Percentiles rank a stretch among this genome's conserved stretches.
These are phyloP conservation scores for Leccinum aurantiacum DNA, from an alignment of 768 basidiomycete species.

Conservation along the genomic window DNA sequence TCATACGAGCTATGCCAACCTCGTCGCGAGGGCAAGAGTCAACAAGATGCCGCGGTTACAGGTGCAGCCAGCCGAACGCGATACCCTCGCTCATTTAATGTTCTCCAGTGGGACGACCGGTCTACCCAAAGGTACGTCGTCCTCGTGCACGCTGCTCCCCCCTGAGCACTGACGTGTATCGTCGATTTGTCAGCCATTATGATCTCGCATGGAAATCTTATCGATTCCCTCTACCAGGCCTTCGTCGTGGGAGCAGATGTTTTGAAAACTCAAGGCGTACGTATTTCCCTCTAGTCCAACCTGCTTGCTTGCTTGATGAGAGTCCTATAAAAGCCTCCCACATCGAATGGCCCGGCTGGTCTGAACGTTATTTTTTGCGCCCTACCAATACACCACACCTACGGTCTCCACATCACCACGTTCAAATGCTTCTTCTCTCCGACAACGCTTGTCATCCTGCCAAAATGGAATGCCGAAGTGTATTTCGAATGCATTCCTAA, in stretches of 20 bases:
- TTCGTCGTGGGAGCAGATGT: slow-evolving; percentile 32
- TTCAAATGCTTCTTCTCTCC: slow-evolving; percentile 51
- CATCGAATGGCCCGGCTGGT: slow-evolving; percentile 42
- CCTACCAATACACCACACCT: slow-evolving; percentile 68
- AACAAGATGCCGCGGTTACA: slow-evolving; percentile 41
- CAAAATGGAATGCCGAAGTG: slow-evolving; percentile 56
- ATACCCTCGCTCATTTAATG: slow-evolving; percentile 66
- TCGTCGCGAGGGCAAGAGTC: slow-evolving; percentile 41
- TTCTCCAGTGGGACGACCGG: slow-evolving; percentile 83
- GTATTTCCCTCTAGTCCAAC: slow-evolving; percentile 9
- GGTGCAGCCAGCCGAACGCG: slow-evolving; percentile 44
- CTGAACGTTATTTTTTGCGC: slow-evolving; percentile 53
- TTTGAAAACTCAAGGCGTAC: slow-evolving; percentile 40
- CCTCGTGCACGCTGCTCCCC: neutral
- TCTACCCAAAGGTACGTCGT: slow-evolving; percentile 60
- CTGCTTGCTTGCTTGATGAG: neutral
- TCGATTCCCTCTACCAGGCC: slow-evolving; percentile 43
- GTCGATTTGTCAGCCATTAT: slow-evolving; percentile 51
- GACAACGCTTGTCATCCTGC: slow-evolving; percentile 52
- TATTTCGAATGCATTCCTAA: slow-evolving; percentile 56
- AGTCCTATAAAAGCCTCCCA: slow-evolving; percentile 34
- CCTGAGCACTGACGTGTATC: slow-evolving; percentile 4
- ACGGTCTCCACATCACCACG: slow-evolving; percentile 53
- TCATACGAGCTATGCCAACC: slow-evolving; percentile 42
- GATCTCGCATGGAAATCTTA: slow-evolving; percentile 68